Percentiles rank a stretch among this genome's conserved stretches.
phyloP scores from a whole-genome alignment of 306 rosid species.

The Vigna trinervia region DNA sequence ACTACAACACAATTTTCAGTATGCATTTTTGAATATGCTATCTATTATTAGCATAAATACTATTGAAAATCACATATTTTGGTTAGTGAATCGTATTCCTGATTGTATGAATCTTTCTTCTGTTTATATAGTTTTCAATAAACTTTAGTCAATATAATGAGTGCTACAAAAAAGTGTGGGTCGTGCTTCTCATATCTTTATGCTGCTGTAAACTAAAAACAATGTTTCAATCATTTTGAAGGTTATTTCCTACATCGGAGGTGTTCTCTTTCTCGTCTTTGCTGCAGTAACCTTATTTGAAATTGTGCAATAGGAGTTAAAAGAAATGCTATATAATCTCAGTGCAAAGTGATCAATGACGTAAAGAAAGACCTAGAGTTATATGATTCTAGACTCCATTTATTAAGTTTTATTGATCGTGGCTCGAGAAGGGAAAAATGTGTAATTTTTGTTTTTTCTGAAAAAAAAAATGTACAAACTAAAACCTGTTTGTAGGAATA shows the following conservation, averaged over 20 bases:
- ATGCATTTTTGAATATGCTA: too few species aligned
- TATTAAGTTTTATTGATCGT: slow-evolving; percentile 15
- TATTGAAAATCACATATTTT: too few species aligned
- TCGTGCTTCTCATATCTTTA: not conserved
- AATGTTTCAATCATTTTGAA: slow-evolving; percentile 48
- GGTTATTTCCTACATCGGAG: slow-evolving; percentile 88
- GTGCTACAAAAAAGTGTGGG: too few species aligned
- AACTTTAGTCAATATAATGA: too few species aligned
- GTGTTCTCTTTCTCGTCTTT: slow-evolving; percentile 91
- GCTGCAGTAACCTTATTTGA: slow-evolving; percentile 79
- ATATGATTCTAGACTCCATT: not conserved
- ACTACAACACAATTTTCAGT: too few species aligned
- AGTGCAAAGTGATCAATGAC: slow-evolving; percentile 23
- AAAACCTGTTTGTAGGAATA: slow-evolving; percentile 16
- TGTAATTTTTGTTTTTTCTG: too few species aligned
- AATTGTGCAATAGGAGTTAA: slow-evolving; percentile 60
- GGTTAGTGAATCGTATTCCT: not conserved
- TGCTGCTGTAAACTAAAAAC: slow-evolving; percentile 28
- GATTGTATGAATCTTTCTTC: too few species aligned
- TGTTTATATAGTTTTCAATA: not conserved
- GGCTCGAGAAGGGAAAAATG: not conserved
- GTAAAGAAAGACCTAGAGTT: slow-evolving; percentile 16
- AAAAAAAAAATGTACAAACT: not conserved
- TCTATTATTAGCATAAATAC: too few species aligned
- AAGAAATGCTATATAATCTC: slow-evolving; percentile 15